A percentile compares a stretch with the other conserved stretches of the same genome.
phyloP scores from a whole-genome alignment of 2,329 filamentous ascomycete species.

The Tolypocladium sp. region DNA sequence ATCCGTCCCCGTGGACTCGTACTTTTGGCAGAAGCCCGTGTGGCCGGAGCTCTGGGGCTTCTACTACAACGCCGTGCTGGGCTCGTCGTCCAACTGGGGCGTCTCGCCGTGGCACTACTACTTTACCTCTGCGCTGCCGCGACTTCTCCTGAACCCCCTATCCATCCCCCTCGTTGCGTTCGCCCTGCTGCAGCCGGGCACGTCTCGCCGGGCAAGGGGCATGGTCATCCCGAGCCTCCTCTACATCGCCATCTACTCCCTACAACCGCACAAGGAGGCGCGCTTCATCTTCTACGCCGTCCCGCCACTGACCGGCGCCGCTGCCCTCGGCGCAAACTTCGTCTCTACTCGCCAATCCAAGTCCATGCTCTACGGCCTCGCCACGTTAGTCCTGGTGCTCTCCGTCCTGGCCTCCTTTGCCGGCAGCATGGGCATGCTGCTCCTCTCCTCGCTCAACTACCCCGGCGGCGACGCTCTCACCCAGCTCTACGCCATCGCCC shows the following conservation, averaged over 20 bases:
- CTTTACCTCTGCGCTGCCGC: conserved; percentile 70
- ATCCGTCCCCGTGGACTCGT: conserved; percentile 75
- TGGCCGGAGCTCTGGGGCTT: conserved; percentile 92
- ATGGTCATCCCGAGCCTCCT: conserved; percentile 57
- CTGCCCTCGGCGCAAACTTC: conserved; percentile 64
- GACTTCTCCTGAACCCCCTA: conserved; percentile 74
- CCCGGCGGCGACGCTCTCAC: conserved; percentile 75
- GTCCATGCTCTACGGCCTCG: conserved; percentile 42
- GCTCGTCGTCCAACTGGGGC: conserved; percentile 81
- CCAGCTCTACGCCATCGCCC: conserved; percentile 31
- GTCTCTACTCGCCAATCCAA: conserved; percentile 60
- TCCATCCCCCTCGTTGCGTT: conserved; percentile 45
- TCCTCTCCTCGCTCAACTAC: conserved; percentile 83
- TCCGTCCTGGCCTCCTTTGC: conserved; percentile 53
- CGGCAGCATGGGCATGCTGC: conserved; percentile 57
- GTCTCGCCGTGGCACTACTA: conserved; percentile 81
- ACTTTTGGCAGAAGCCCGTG: conserved; percentile 80
- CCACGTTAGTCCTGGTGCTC: conserved; percentile 44
- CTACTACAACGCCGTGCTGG: conserved; percentile 81
- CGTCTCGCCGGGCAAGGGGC: conserved; percentile 29
- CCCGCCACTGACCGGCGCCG: conserved; percentile 69
- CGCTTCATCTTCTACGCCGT: conserved; percentile 88
- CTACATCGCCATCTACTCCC: conserved; percentile 73
- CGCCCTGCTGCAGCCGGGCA: conserved; percentile 39
- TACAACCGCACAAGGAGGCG: conserved; percentile 92